Base-by-base conservation (phyloP, 441 rosid species). In the Bruguiera hainesii region DNA sequence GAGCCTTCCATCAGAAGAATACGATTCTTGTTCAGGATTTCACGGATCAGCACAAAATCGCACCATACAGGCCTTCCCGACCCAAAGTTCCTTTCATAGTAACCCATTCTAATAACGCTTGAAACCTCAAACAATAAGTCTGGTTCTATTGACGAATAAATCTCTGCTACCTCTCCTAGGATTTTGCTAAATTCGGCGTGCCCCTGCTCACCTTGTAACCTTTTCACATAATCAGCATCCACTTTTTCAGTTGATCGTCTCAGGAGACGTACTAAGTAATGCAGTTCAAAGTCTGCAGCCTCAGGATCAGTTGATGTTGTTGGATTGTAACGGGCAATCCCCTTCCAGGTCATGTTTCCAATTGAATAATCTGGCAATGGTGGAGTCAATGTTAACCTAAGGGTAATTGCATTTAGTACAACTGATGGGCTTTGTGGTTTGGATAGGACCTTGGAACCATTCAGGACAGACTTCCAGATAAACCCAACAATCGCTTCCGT, bases 381-480 rank as follows among this genome's bases (percentile, higher is more conserved):
- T 53, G 73, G 61, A 15, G 62, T 63, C 64, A 68, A 61, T 19
- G 65, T 76, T 33, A 69, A 46, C 55, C 74, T 39, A 1, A 66
- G 39, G 31, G 37, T 76, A 55, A 60, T 72, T 1, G 67, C 55
- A 42, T 71, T 63, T 48, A 25, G 51, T 23, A 74, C 4, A 23
- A 74, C 56, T 0, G 78, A 72, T 20, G 62, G 49, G 67, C 64
- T 79, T 59, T 49, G 53, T 53, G 61, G 48, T 53, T 48, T 7
- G 28, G 71, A 64, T 16, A 56, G 28, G 15, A 35, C 55, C n/a
- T 68, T 68, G 15, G 80, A 74, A 64, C 73, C 78, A 37, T 29
- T 65, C 48, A 68, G 63, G 26, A 62, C 75, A 66, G 78, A 66
- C 63, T 68, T 76, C 78, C 74, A 79, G 29, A 76, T 51, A 9